These are phyloP conservation scores for Ilyonectria robusta DNA, from an alignment of 2,329 filamentous ascomycete species.

Conservation along the genomic window DNA sequence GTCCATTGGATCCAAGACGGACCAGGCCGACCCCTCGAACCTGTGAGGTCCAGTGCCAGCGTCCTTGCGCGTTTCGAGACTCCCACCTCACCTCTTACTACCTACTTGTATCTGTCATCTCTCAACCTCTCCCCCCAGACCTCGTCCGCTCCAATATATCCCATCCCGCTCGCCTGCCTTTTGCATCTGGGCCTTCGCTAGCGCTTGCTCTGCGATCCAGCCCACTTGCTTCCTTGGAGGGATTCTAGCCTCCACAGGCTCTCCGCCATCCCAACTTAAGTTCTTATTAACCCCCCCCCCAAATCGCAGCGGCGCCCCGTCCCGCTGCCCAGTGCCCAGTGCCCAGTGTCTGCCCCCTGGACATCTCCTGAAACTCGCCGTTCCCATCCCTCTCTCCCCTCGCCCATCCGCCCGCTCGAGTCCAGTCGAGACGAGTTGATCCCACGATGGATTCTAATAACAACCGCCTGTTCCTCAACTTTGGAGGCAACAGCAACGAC, in stretches of 20 bases:
- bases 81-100: slow-evolving; percentile 4
- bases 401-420: slow-evolving; percentile 39
- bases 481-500: slow-evolving; percentile 73
- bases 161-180: slow-evolving; percentile 5
- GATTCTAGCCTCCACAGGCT: slow-evolving; percentile 15
- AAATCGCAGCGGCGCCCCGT: slow-evolving; percentile 22
- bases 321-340: slow-evolving; percentile 40
- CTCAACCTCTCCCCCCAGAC: slow-evolving; percentile 1
- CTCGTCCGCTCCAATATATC: background rate
- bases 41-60: slow-evolving; percentile 3
- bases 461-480: slow-evolving; percentile 76
- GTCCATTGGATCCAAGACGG: slow-evolving; percentile 24
- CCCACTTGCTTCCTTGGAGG: slow-evolving; percentile 22
- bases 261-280: slow-evolving; percentile 10
- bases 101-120: slow-evolving; percentile 30
- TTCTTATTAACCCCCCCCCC: slow-evolving; percentile 1
- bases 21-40: slow-evolving; percentile 36
- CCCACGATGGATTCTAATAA: slow-evolving; percentile 69
- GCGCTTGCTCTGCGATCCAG: slow-evolving; percentile 15
- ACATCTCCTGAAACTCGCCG: slow-evolving; percentile 48
- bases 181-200: slow-evolving; percentile 10
- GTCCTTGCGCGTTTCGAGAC: slow-evolving; percentile 38
- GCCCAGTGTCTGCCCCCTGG: slow-evolving; percentile 44
- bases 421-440: slow-evolving; percentile 38
- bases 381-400: slow-evolving; percentile 41